Conservation (phyloP, 257 asterid genomes). For the Solanum phureja region DNA sequence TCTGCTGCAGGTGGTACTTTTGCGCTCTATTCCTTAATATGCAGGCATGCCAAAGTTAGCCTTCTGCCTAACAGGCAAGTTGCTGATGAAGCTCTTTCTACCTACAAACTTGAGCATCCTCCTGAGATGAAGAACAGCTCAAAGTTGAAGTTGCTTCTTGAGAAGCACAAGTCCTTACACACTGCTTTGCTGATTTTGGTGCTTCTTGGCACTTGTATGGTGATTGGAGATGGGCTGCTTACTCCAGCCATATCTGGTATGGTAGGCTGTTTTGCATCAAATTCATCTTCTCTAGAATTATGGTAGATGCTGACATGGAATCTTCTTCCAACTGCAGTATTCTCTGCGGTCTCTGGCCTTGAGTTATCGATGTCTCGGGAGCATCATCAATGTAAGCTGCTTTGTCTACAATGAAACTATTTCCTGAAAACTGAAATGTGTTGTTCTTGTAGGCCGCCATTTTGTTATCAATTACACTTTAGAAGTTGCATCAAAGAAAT, state of each 20-base stretch:
- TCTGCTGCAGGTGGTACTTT: conserved; percentile 87
- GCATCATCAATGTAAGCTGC: conserved; percentile 80
- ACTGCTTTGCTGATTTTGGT: conserved; percentile 72
- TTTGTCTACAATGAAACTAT: background rate
- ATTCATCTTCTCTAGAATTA: background rate
- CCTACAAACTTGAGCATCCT: conserved; percentile 71
- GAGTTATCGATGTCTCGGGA: conserved; percentile 95
- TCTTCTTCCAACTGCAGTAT: conserved; percentile 35
- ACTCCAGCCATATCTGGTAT: conserved; percentile 96
- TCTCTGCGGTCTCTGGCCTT: conserved; percentile 95
- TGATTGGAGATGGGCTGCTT: conserved; percentile 93
- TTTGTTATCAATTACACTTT: background rate
- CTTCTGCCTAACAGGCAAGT: conserved; percentile 85
- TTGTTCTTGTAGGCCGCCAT: background rate
- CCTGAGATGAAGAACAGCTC: conserved; percentile 54
- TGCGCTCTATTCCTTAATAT: conserved; percentile 86
- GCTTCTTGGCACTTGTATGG: conserved; percentile 97
- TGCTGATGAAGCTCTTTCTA: too few species aligned
- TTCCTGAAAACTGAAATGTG: background rate
- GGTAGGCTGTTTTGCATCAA: conserved; percentile 26
- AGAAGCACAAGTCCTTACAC: conserved; percentile 76
- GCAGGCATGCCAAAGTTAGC: conserved; percentile 96
- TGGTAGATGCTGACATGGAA: background rate
- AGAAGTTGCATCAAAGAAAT: background rate
- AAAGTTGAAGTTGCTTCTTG: conserved; percentile 66